A percentile compares a stretch with the other conserved stretches of the same genome.
Evolutionary conservation across 768 basidiomycete genomes (phyloP).

Genomic region (Vararia minispora): DNA sequence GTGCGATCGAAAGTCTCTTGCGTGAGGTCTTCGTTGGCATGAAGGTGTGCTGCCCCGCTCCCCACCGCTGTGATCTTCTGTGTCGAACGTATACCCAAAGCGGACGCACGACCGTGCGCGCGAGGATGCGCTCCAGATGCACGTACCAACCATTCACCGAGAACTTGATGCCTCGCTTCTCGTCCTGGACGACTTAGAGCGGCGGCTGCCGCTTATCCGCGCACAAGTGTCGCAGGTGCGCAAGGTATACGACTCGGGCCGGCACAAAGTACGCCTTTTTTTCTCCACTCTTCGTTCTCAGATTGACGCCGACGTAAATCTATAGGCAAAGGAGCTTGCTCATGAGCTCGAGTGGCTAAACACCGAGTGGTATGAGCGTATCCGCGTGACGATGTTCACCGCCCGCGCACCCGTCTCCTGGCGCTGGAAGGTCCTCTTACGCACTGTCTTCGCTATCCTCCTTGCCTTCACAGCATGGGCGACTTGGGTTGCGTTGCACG

Average conservation of each 20-base stretch:
- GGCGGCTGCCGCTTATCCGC: constrained; percentile 50
- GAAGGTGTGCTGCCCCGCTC: constrained; percentile 32
- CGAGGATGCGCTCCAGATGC: constrained; percentile 36
- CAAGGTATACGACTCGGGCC: constrained; percentile 60
- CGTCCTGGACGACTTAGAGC: constrained; percentile 44
- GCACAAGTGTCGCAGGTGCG: constrained; percentile 51
- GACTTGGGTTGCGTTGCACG: constrained; percentile 47
- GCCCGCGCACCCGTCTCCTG: constrained; percentile 60
- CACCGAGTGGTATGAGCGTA: constrained; percentile 67
- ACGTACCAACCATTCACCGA: constrained; percentile 50
- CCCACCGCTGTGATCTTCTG: not conserved
- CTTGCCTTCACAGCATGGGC: constrained; percentile 51
- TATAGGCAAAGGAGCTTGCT: constrained; percentile 55
- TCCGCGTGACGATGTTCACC: constrained; percentile 66
- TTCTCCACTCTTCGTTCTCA: not conserved
- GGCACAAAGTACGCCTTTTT: constrained; percentile 41
- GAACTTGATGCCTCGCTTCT: constrained; percentile 52
- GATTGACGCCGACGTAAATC: not conserved
- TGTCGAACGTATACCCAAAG: constrained; percentile 22
- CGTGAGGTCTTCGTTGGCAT: constrained; percentile 53
- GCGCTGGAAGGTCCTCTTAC: constrained; percentile 57
- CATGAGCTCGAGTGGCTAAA: constrained; percentile 63
- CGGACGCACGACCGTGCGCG: constrained; percentile 48
- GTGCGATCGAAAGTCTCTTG: constrained; percentile 59
- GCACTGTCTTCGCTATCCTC: constrained; percentile 23